phyloP scores from a whole-genome alignment of 768 basidiomycete genomes.

The Strobilomyces confusus region DNA sequence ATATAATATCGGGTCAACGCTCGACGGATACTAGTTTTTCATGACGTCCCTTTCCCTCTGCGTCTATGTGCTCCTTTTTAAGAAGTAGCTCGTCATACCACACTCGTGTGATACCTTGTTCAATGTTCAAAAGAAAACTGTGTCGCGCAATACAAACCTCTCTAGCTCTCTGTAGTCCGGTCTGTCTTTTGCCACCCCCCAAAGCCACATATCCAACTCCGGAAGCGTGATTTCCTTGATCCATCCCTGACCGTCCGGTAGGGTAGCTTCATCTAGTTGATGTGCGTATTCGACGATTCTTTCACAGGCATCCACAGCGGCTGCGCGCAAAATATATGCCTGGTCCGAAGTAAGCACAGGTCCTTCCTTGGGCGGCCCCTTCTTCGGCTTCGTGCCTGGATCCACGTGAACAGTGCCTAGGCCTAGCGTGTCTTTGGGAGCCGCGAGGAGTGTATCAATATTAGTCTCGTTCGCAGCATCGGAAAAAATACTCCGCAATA shows the following conservation, averaged over 20 bases:
- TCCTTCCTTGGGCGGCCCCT: conserved; percentile 37
- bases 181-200: conserved; percentile 78
- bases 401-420: not conserved
- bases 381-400: conserved; percentile 15
- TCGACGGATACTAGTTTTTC: conserved; percentile 1
- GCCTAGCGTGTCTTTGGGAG: conserved; percentile 14
- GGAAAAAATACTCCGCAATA: conserved; percentile 47
- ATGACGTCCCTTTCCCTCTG: conserved; percentile 3
- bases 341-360: conserved; percentile 57
- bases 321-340: conserved; percentile 71
- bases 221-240: conserved; percentile 54
- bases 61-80: conserved; percentile 1
- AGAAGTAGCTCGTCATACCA: not conserved
- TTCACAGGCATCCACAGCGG: conserved; percentile 77
- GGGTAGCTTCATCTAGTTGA: conserved; percentile 21
- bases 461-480: conserved; percentile 37
- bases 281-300: conserved; percentile 55
- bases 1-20: not conserved
- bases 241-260: conserved; percentile 39
- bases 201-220: conserved; percentile 74
- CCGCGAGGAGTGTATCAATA: conserved; percentile 40
- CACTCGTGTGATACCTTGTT: not conserved
- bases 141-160: conserved; percentile 63
- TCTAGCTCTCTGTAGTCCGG: conserved; percentile 62
- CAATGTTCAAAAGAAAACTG: conserved; percentile 57